Evolutionary conservation across 441 rosid genomes (phyloP), one percentile per base, ranked within the genome.

Genomic region (Erodium chrysanthum): DNA sequence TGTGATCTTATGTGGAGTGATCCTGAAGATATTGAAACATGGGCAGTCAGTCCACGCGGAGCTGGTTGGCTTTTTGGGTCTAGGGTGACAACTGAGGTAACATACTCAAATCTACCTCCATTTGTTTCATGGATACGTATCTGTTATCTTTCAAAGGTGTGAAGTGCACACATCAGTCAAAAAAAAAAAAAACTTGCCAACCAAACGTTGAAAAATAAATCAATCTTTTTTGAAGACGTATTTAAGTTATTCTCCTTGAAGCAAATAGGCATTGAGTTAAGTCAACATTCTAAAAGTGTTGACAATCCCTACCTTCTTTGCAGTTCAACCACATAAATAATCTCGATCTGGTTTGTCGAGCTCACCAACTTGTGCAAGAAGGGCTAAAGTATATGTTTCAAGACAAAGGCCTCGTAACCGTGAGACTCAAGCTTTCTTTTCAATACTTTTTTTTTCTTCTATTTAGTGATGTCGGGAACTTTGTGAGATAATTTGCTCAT

Each of bases 1-100:
- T 95, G 99, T 79, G 99, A 95, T 83, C 94, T 95, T 52, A 92
- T 95, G 98, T 95, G 99, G 99, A 92, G 98, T 70, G 99, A 95
- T 79, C 99, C 99, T 62, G 99, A 95, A 82, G 99, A 95, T 74
- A 95, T 95, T 76, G 99, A 95, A 80, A 88, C 97, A 73, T 95
- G 99, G 99, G 99, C 99, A 67, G 98, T 95, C 63, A 95, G 99
- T 84, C 99, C 99, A 40, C 84, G 99, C 71, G 99, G 99, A 74
- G 99, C 99, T 59, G 99, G 98, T 75, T 95, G 99, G 99, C 99
- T 95, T 75, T 95, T 95, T 74, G 99, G 99, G 54, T 87, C 99
- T 72, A 87, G 96, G 83, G 99, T 95, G 71, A 92, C 99, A 58
- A 73, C 98, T 63, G 99, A 95, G 98, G 99, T 91, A 87, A 72